phyloP scores from a whole-genome alignment of 2,329 filamentous ascomycete species.

The Ampelomyces quisqualis region DNA sequence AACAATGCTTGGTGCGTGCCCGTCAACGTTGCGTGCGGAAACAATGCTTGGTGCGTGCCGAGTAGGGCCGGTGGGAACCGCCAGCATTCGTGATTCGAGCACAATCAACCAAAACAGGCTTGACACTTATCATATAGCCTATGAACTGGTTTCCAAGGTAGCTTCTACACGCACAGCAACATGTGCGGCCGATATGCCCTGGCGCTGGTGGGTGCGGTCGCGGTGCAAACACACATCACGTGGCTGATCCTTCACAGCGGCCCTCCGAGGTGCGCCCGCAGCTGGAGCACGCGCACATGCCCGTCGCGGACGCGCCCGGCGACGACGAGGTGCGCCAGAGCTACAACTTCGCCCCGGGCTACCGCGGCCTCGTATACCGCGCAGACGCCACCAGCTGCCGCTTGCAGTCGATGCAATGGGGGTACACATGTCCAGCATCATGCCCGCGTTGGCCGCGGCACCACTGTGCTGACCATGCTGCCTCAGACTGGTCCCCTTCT shows the following conservation, averaged over 20 bases:
- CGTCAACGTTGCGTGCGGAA: slow-evolving; percentile 24
- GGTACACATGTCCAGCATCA: too few species aligned
- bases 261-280: slow-evolving; percentile 73
- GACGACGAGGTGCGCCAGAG: slow-evolving; percentile 72
- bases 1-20: slow-evolving; percentile 8
- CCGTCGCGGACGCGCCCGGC: slow-evolving; percentile 67
- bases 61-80: slow-evolving; percentile 35
- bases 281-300: slow-evolving; percentile 73
- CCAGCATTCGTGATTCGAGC: too few species aligned
- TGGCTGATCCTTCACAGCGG: slow-evolving; percentile 54
- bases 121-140: too few species aligned
- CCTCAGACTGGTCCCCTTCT: slow-evolving; percentile 87
- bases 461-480: too few species aligned
- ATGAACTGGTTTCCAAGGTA: too few species aligned
- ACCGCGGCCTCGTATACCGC: slow-evolving; percentile 81
- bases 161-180: too few species aligned
- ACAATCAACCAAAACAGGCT: too few species aligned
- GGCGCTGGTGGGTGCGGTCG: slow-evolving; percentile 52
- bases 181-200: slow-evolving; percentile 72
- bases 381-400: slow-evolving; percentile 73
- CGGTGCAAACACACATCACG: background rate
- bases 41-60: slow-evolving; percentile 29
- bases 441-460: too few species aligned
- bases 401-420: slow-evolving; percentile 94
- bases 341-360: slow-evolving; percentile 92